Base-by-base conservation (phyloP, 2,329 filamentous ascomycete genomes). In the Trichoderma oligosporum region DNA sequence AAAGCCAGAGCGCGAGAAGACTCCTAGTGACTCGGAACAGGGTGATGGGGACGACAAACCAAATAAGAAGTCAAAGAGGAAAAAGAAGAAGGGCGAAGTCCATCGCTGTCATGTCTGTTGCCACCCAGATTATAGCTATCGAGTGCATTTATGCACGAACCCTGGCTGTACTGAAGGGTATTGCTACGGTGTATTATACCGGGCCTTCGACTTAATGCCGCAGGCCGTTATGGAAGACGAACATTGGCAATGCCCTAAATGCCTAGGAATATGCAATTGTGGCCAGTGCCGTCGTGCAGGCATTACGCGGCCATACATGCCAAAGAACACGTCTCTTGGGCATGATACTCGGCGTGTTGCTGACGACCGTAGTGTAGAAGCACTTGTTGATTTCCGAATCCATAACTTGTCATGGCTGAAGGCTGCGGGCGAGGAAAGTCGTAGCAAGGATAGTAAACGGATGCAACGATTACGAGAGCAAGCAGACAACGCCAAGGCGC, bases 111-210 rank as follows among this genome's bases (percentile, higher is more conserved):
- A 97, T 69, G 87, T 95, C 7, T 97, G 93, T 71, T 84, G 83
- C 58, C 83, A 89, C 67, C 82, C 85, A 41, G 90, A 97, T 65
- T 86, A 88, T 51, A 84, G 80, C 18, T 97, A 95, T 83, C 92
- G 91, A 66, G 83, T 96, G 61, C 90, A 90, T 2, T 82, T 84
- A 51, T 99, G 94, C 71, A 85, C 84, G 0, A 85, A 77, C 35
- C 74, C 75, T 2, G 82, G 80, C 7, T 97, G 94, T 66, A 78
- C 81, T 11, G 79, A 88, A 56, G 84, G 83, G 0, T 99, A 95
- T 69, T 97, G 94, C 70, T 99, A 95, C 67, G 93, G 93, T n/a
- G 88, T 88, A 14, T 78, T 99, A 1, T 97, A 91, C 73, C 82
- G 94, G 56, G 92, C 90, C 0, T 96, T 96, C 67, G 93, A 97